Evolutionary conservation across 768 basidiomycete species (phyloP), one percentile per base, ranked within the genome.

Genomic region (Mycena polygramma): DNA sequence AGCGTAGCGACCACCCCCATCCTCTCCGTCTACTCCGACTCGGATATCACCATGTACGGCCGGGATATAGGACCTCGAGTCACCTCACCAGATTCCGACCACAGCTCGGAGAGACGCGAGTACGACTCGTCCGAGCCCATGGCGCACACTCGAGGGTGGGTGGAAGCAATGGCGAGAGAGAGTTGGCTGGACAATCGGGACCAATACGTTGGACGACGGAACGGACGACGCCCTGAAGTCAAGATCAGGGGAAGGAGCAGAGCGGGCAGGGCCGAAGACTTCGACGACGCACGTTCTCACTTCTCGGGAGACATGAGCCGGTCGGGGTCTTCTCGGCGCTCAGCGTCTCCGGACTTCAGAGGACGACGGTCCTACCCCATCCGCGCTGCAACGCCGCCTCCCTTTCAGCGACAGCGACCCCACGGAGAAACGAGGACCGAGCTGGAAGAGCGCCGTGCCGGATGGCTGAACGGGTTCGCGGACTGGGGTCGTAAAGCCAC

Each of bases 61-160:
- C n/a, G 41, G 11, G 2, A 43, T 24, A 4, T 60, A 6, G 58
- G 58, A 22, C 8, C 22, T 2, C 24, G 41, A 2, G 4, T 30
- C 1, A 63, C 52, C 17, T 63, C 63, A n/a, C n/a, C n/a, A n/a
- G n/a, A n/a, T n/a, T n/a, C n/a, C n/a, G n/a, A n/a, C n/a, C n/a
- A n/a, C n/a, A 63, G 52, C 43, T 63, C 63, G 8, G 63, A 63
- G 41, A 10, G 52, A 6, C 5, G 63, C 6, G 41, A 30, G 26
- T 14, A 63, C 4, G 63, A 63, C 41, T 54, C 63, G 1, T 8
- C 26, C 1, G 37, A 30, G 15, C 52, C 49, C 1, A 39, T 52
- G 51, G 49, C 49, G 1, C n/a, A 24, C 41, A 15, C n/a, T 2
- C 9, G 13, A 1, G 49, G 62, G 3, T 63, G 62, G 62, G 62